These are phyloP conservation scores for Apiosordaria backusii DNA, from an alignment of 495 filamentous ascomycete species.

Conservation along the genomic window DNA sequence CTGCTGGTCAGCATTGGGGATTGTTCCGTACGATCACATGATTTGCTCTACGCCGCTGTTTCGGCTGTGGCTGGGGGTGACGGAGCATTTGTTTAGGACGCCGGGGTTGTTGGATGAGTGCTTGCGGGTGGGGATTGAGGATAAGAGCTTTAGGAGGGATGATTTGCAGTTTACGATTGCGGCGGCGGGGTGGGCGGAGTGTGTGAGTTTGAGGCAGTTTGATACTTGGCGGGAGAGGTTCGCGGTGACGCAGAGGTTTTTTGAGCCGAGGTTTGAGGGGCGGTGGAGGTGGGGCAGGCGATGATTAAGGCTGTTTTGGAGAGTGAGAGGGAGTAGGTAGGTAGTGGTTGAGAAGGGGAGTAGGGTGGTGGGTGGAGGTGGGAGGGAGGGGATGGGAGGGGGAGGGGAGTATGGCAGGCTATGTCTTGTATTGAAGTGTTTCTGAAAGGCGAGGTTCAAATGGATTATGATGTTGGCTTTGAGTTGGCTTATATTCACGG, in stretches of 20 bases:
- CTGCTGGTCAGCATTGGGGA: constrained; percentile 90
- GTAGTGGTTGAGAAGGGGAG: not conserved
- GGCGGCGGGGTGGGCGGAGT: constrained; percentile 89
- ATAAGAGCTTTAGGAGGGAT: constrained; percentile 82
- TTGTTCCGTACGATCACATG: constrained; percentile 98
- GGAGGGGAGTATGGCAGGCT: no score
- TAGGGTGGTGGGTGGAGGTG: no score
- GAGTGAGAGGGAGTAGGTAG: constrained; percentile 48
- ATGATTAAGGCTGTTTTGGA: constrained; percentile 96
- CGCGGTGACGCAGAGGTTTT: constrained; percentile 82
- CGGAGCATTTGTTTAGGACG: constrained; percentile 91
- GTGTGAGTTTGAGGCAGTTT: constrained; percentile 85
- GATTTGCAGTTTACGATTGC: constrained; percentile 98
- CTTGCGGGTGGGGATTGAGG: constrained; percentile 79
- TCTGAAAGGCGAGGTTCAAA: no score
- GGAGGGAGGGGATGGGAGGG: no score
- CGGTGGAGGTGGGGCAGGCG: constrained; percentile 80
- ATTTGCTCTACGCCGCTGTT: constrained; percentile 99
- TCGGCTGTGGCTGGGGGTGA: constrained; percentile 94
- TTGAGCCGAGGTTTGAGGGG: constrained; percentile 81
- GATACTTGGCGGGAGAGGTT: constrained; percentile 87
- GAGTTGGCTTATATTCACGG: no score
- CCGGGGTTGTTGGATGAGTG: constrained; percentile 78
- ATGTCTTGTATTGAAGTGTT: no score
- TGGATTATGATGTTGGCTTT: no score